Base-by-base conservation (phyloP, 2,329 filamentous ascomycete species). In the Sporothrix humicola region DNA sequence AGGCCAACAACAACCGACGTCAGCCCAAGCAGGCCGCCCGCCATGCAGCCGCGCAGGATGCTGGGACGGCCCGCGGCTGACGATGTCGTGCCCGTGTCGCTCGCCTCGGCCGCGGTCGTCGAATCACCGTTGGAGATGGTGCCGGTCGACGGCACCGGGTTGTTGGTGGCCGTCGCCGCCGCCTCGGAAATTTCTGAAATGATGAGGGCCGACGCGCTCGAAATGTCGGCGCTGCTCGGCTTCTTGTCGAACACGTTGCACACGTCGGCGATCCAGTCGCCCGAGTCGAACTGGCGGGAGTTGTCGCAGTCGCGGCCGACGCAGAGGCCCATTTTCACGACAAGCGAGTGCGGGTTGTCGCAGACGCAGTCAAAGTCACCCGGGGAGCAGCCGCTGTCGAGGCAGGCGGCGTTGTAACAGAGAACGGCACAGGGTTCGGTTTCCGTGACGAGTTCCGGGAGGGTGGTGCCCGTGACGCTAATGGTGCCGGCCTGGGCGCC, bases 291-390 rank as follows among this genome's bases (percentile, higher is more conserved):
- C 0, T 72, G 69, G 10, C 52, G n/a, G 9, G 10, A 4, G 37
- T 72, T 68, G 59, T 77, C 76, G 63, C 77, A 77, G 48, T 72
- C 72, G 0, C 42, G 72, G 31, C 76, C 77, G 12, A 73, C 73
- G 37, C 77, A 77, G 12, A 77, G 72, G 56, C 77, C 76, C 72
- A 77, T 73, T 73, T 77, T 77, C 58, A 77, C 77, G 5, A 76
- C 74, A 7, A 77, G 74, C 42, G 76, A 76, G 65, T 75, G 71
- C 13, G 77, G 76, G 74, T 77, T 77, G n/a, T 44, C 52, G 69
- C 77, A 77, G 26, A 77, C 74, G 52, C 77, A 77, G 15, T 4
- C 10, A 42, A 77, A 75, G 50, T 77, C 74, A 54, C 50, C 72
- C 10, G 75, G 69, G 1, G 20, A 13, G 72, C 77, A 77, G 31